Conservation (phyloP, 176 grass and related monocot genomes). For the Aegilops speltoides region DNA sequence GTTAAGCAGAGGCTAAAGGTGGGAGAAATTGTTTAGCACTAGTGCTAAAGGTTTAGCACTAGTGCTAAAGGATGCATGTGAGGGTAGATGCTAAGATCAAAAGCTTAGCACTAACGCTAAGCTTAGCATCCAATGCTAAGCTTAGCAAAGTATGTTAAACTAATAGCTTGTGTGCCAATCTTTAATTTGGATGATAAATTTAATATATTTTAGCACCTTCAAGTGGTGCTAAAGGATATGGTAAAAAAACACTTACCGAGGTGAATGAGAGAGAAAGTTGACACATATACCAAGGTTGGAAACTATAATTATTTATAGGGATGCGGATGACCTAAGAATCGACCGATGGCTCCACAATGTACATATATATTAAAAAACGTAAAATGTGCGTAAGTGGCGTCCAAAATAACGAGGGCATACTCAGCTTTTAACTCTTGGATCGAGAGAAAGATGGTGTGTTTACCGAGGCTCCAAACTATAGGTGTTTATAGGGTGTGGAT, state of each 20-base stretch:
- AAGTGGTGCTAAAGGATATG: background rate
- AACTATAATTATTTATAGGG: background rate
- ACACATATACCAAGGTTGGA: background rate
- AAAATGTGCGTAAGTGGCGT: background rate
- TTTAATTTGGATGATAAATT: background rate
- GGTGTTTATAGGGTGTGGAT: background rate
- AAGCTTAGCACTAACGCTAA: background rate
- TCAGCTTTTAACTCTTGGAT: background rate
- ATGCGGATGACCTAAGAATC: background rate
- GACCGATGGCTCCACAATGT: background rate
- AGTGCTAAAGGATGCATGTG: background rate
- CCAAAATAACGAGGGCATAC: background rate
- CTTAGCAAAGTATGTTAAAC: background rate
- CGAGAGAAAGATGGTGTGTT: background rate
- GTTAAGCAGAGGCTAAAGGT: background rate
- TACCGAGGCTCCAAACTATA: background rate
- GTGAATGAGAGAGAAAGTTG: background rate
- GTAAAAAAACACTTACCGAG: background rate
- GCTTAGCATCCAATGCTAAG: background rate
- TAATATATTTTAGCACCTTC: background rate
- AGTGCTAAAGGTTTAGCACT: background rate
- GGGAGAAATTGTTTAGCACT: slow-evolving; percentile 7
- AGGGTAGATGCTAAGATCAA: slow-evolving; percentile 4
- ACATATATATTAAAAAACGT: background rate
- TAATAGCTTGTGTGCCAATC: background rate